These are phyloP conservation scores for Hypoxylon trugodes DNA, from an alignment of 495 filamentous ascomycete species.

Conservation along the genomic window DNA sequence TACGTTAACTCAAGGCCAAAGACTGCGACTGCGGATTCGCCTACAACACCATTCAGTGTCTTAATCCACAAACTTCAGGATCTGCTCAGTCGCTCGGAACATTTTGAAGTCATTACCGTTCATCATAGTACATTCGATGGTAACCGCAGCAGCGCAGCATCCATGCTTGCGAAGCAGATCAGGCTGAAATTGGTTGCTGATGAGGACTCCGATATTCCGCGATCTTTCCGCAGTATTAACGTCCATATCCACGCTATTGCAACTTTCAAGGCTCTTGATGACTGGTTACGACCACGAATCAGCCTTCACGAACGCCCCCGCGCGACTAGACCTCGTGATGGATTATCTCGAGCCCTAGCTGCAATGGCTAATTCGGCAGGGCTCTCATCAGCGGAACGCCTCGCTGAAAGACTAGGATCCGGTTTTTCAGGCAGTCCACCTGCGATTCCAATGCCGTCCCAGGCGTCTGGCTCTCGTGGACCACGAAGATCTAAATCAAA, in stretches of 20 bases:
- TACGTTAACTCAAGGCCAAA: slow-evolving; percentile 68
- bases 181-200: slow-evolving; percentile 89
- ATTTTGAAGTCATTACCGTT: slow-evolving; percentile 97
- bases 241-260: slow-evolving; percentile 99
- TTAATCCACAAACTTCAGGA: slow-evolving; percentile 95
- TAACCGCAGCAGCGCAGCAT: slow-evolving; percentile 88
- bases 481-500: slow-evolving; percentile 59
- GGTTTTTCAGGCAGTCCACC: slow-evolving; percentile 46
- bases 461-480: slow-evolving; percentile 50
- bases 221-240: slow-evolving; percentile 88
- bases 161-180: slow-evolving; percentile 96
- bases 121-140: slow-evolving; percentile 92
- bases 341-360: slow-evolving; percentile 71
- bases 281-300: slow-evolving; percentile 93
- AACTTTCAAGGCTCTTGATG: slow-evolving; percentile 95
- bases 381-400: slow-evolving; percentile 52
- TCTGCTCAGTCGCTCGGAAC: slow-evolving; percentile 92
- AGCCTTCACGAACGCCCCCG: slow-evolving; percentile 82
- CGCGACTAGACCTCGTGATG: slow-evolving; percentile 70
- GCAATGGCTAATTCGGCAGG: slow-evolving; percentile 85
- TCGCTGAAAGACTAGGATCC: slow-evolving; percentile 51
- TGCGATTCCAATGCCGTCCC: slow-evolving; percentile 43
- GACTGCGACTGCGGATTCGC: slow-evolving; percentile 68
- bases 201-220: slow-evolving; percentile 87
- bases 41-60: slow-evolving; percentile 86